Conservation (phyloP, 345 rosid species). For the Trapa incisa region DNA sequence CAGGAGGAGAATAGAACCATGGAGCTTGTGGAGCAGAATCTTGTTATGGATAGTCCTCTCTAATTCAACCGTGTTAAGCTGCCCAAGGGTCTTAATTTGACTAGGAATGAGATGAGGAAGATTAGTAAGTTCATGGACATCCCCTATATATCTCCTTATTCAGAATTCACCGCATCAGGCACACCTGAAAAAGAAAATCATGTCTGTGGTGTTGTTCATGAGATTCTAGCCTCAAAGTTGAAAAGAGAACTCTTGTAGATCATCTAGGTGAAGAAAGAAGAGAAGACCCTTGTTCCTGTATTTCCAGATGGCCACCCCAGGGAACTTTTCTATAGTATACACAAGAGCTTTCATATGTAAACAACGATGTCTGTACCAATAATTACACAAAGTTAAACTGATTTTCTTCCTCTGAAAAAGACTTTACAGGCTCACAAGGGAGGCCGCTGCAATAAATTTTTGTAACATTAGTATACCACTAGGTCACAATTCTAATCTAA, state of each 20-base stretch:
- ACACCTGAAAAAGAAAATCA: constrained; percentile 71
- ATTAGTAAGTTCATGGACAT: constrained; percentile 64
- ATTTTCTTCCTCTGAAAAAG: neutral
- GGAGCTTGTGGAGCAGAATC: constrained; percentile 51
- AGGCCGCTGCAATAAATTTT: neutral
- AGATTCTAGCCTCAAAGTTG: constrained; percentile 79
- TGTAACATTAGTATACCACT: too few species aligned
- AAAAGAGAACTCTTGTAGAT: constrained; percentile 95
- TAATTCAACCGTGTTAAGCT: constrained; percentile 73
- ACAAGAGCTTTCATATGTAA: neutral
- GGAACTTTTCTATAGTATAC: constrained; percentile 53
- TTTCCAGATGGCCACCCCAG: constrained; percentile 75
- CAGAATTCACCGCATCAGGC: constrained; percentile 66
- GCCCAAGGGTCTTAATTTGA: constrained; percentile 76
- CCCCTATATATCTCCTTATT: constrained; percentile 73
- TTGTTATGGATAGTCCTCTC: constrained; percentile 68
- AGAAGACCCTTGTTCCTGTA: constrained; percentile 30
- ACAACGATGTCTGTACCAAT: too few species aligned
- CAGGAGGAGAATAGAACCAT: constrained; percentile 54
- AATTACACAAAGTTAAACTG: neutral
- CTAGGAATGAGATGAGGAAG: constrained; percentile 78
- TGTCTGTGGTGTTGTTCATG: constrained; percentile 79
- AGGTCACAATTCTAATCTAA: too few species aligned
- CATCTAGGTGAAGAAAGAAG: constrained; percentile 40
- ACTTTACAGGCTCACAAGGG: neutral